Evolutionary conservation across 495 filamentous ascomycete genomes (phyloP).

Genomic region (Neurospora terricola): DNA sequence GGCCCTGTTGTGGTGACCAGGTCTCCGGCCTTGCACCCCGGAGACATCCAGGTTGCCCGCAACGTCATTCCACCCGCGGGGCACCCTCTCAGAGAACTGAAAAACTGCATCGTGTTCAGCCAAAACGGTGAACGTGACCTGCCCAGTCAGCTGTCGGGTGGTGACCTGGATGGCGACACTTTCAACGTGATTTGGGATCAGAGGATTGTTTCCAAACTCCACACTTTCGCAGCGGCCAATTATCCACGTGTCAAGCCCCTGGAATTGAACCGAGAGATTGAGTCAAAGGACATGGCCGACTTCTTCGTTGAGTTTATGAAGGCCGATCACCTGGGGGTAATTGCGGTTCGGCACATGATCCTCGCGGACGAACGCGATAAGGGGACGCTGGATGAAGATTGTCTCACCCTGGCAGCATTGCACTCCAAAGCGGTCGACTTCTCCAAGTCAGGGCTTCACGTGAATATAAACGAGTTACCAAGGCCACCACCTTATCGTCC

Average conservation of each 20-base stretch:
- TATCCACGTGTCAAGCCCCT: slow-evolving; percentile 49
- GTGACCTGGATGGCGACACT: slow-evolving; percentile 74
- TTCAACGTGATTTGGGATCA: slow-evolving; percentile 67
- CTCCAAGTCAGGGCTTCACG: slow-evolving; percentile 66
- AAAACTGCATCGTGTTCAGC: slow-evolving; percentile 73
- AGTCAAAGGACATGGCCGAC: slow-evolving; percentile 52
- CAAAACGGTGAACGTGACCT: slow-evolving; percentile 59
- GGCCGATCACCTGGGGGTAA: slow-evolving; percentile 60
- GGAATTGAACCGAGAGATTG: slow-evolving; percentile 47
- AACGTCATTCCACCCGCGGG: slow-evolving; percentile 39
- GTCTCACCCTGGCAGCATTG: slow-evolving; percentile 54
- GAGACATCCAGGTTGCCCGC: slow-evolving; percentile 60
- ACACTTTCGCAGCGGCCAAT: slow-evolving; percentile 47
- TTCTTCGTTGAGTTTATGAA: slow-evolving; percentile 79
- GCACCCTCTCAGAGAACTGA: slow-evolving; percentile 49
- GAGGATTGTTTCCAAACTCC: slow-evolving; percentile 24
- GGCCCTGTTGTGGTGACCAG: slow-evolving; percentile 48
- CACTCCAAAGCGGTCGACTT: slow-evolving; percentile 76
- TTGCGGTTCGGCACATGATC: slow-evolving; percentile 56
- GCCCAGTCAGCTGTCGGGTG: slow-evolving; percentile 66
- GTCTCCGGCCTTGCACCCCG: slow-evolving; percentile 67
- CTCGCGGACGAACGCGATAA: slow-evolving; percentile 46
- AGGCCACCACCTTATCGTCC: slow-evolving; percentile 19
- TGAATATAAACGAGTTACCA: slow-evolving; percentile 31
- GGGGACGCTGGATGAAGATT: slow-evolving; percentile 50